These are phyloP conservation scores for Populus pruinosa DNA, from an alignment of 345 rosid genomes.

Conservation along the genomic window DNA sequence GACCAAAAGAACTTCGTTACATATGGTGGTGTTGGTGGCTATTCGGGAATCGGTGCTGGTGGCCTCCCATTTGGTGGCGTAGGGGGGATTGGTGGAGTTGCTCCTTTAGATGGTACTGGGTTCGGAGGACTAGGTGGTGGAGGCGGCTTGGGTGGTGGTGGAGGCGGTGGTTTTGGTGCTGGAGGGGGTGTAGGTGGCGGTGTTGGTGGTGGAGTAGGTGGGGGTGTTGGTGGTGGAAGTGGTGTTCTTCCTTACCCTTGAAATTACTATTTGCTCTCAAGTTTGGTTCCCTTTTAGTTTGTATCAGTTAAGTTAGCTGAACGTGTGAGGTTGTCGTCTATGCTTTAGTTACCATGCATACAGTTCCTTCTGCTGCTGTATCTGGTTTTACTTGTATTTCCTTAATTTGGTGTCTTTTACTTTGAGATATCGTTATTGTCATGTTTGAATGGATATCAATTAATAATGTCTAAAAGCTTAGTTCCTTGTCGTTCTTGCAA, in stretches of 20 bases:
- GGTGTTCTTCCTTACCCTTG: constrained; percentile 18
- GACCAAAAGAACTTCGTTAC: constrained; percentile 69
- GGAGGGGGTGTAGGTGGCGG: not conserved
- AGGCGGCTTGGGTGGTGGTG: not conserved
- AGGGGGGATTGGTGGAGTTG: constrained; percentile 27
- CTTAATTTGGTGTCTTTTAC: too few species aligned
- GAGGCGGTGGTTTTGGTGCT: not conserved
- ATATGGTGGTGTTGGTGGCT: constrained; percentile 68
- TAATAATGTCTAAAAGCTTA: too few species aligned
- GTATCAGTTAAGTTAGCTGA: not conserved
- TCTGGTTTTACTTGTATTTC: not conserved
- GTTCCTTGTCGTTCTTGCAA: too few species aligned
- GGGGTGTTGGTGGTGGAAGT: not conserved
- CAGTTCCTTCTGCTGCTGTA: not conserved
- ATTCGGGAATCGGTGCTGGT: constrained; percentile 48
- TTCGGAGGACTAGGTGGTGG: constrained; percentile 19
- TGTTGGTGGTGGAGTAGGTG: not conserved
- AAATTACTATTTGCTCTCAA: not conserved
- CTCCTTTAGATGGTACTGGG: constrained; percentile 25
- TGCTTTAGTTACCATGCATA: not conserved
- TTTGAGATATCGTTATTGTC: too few species aligned
- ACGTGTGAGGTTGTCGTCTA: not conserved
- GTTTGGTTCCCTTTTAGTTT: too few species aligned
- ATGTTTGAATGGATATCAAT: too few species aligned
- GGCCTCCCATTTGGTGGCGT: constrained; percentile 25